Conservation (phyloP, 345 rosid genomes). For the Citrus inodora region DNA sequence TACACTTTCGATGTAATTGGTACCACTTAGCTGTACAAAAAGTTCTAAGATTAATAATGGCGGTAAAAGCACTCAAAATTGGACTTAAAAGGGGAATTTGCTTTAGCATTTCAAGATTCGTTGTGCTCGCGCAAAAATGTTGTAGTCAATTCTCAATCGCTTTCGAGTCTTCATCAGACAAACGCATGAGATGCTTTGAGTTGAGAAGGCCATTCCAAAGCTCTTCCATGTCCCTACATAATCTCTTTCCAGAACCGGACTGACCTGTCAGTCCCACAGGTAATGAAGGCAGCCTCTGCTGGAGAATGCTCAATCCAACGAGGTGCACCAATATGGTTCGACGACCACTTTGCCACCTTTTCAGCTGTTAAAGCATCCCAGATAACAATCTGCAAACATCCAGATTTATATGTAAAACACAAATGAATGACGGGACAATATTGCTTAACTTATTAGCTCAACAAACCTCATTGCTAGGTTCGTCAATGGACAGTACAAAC, state of each 20-base stretch:
- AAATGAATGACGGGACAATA: neutral
- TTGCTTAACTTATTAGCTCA: neutral
- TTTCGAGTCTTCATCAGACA: too few species aligned
- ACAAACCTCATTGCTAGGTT: slow-evolving; percentile 56
- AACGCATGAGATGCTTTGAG: neutral
- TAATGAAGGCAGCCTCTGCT: slow-evolving; percentile 53
- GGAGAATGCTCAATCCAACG: slow-evolving; percentile 88
- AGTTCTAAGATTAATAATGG: neutral
- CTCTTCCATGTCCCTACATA: slow-evolving; percentile 12
- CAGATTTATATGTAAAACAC: neutral
- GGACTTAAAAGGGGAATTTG: too few species aligned
- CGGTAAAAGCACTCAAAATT: too few species aligned
- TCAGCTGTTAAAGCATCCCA: slow-evolving; percentile 85
- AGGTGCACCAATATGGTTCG: slow-evolving; percentile 69
- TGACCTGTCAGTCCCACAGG: slow-evolving; percentile 64
- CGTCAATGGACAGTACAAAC: slow-evolving; percentile 65
- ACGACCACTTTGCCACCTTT: slow-evolving; percentile 70
- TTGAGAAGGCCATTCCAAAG: too few species aligned
- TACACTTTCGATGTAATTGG: neutral
- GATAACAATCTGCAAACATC: slow-evolving; percentile 51
- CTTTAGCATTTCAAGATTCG: neutral
- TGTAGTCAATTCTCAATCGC: too few species aligned
- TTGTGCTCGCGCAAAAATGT: too few species aligned
- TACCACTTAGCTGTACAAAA: neutral
- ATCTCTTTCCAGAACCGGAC: slow-evolving; percentile 58